These are phyloP conservation scores for rapeseed (Brassica napus) DNA, from an alignment of 345 rosid species.

Conservation along the genomic window DNA sequence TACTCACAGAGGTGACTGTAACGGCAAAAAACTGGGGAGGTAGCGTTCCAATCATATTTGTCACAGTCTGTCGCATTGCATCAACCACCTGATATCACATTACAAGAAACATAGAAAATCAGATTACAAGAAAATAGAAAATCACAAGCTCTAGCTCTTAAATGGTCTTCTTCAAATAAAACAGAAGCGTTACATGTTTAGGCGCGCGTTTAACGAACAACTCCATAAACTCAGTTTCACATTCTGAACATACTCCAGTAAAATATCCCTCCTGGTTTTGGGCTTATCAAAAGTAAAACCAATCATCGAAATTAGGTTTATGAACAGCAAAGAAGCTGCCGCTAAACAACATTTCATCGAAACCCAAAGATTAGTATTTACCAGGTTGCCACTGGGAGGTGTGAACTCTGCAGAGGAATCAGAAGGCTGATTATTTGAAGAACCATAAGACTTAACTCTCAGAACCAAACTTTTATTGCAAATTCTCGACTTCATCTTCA, in stretches of 20 bases:
- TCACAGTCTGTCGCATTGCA: slow-evolving; percentile 94
- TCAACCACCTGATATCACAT: slow-evolving; percentile 69
- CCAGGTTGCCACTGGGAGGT: slow-evolving; percentile 69
- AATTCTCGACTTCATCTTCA: slow-evolving; percentile 21
- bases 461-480: slow-evolving; percentile 33
- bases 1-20: slow-evolving; percentile 80
- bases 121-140: slow-evolving; percentile 6
- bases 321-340: background rate
- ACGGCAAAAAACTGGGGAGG: slow-evolving; percentile 88
- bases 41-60: slow-evolving; percentile 94
- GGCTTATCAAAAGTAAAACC: slow-evolving; percentile 41
- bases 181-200: slow-evolving; percentile 54
- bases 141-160: background rate
- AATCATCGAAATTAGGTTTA: slow-evolving; percentile 9
- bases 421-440: slow-evolving; percentile 52
- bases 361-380: slow-evolving; percentile 24
- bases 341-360: background rate
- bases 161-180: background rate
- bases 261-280: slow-evolving; percentile 72
- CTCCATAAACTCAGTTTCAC: slow-evolving; percentile 96
- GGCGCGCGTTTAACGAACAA: slow-evolving; percentile 88
- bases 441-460: slow-evolving; percentile 62
- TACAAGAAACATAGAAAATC: slow-evolving; percentile 8
- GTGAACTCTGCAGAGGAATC: slow-evolving; percentile 57
- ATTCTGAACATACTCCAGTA: slow-evolving; percentile 88